Conservation (phyloP, 345 rosid species). For the Boechera retrofracta region DNA sequence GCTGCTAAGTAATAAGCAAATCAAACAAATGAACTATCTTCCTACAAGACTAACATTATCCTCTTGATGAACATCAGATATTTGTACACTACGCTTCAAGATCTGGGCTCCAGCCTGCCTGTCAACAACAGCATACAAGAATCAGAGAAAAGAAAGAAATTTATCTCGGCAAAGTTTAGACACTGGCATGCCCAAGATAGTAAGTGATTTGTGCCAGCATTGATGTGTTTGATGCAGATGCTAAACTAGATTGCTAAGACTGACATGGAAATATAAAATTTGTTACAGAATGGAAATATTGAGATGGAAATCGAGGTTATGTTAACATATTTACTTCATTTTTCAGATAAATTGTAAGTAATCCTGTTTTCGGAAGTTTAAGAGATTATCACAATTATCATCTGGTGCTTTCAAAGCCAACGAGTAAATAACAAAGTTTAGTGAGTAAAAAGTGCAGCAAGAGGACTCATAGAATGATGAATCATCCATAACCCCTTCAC, state of each 20-base stretch:
- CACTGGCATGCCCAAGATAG: too few species aligned
- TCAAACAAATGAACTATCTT: background rate
- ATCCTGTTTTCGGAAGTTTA: too few species aligned
- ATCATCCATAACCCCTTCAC: constrained; percentile 9
- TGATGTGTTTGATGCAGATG: background rate
- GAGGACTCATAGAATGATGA: background rate
- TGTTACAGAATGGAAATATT: too few species aligned
- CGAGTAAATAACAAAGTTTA: too few species aligned
- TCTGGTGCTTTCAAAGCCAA: too few species aligned
- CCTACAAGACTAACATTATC: constrained; percentile 46
- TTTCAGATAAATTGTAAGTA: too few species aligned
- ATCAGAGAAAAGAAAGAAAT: constrained; percentile 29
- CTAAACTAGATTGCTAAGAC: background rate
- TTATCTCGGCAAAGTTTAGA: background rate
- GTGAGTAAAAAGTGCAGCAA: background rate
- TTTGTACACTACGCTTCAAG: constrained; percentile 44
- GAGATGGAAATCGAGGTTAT: too few species aligned
- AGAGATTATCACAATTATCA: too few species aligned
- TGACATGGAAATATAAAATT: background rate
- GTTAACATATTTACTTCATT: too few species aligned
- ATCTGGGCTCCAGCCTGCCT: constrained; percentile 57
- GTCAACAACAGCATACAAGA: constrained; percentile 46
- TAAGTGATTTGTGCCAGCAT: background rate
- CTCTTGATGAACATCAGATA: constrained; percentile 42
- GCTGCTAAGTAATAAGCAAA: constrained; percentile 12